Evolutionary conservation across 192 early-diverging fungal species (phyloP).

Genomic region (Coemansia sp.): DNA sequence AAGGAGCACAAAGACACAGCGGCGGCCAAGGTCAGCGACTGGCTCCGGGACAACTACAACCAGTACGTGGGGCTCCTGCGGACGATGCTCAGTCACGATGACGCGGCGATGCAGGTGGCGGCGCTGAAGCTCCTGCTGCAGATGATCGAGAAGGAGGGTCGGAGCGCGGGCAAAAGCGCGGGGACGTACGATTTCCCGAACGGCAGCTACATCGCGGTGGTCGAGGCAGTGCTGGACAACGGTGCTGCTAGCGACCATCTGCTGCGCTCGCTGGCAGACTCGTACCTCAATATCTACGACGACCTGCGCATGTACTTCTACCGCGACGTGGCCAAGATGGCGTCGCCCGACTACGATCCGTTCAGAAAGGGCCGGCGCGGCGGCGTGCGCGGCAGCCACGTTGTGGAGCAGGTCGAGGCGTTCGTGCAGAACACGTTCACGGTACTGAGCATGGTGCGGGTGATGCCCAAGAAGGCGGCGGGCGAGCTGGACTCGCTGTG

Average conservation of each 20-base stretch:
- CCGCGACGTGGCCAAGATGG: conserved; percentile 56
- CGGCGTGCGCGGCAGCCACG: neutral
- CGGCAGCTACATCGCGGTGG: conserved; percentile 56
- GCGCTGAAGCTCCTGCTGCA: conserved; percentile 71
- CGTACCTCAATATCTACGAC: conserved; percentile 74
- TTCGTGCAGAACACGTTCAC: conserved; percentile 61
- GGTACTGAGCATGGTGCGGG: conserved; percentile 58
- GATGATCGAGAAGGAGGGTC: conserved; percentile 65
- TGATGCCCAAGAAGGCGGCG: conserved; percentile 54
- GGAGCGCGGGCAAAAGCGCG: conserved; percentile 24
- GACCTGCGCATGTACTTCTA: conserved; percentile 84
- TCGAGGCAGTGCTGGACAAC: conserved; percentile 59
- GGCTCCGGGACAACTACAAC: conserved; percentile 76
- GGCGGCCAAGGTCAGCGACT: conserved; percentile 61
- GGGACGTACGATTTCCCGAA: conserved; percentile 67
- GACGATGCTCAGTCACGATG: conserved; percentile 54
- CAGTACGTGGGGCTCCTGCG: conserved; percentile 61
- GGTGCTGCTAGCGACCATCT: conserved; percentile 62
- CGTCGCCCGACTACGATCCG: conserved; percentile 37
- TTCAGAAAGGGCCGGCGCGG: conserved; percentile 41
- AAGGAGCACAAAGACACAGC: conserved; percentile 19
- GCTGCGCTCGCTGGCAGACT: conserved; percentile 60
- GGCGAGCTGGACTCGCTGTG: conserved; percentile 63
- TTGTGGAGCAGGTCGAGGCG: conserved; percentile 32
- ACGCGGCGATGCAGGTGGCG: conserved; percentile 74